Evolutionary conservation across 1,284 basidiomycete genomes (phyloP).

Genomic region (Fistulina hepatica): DNA sequence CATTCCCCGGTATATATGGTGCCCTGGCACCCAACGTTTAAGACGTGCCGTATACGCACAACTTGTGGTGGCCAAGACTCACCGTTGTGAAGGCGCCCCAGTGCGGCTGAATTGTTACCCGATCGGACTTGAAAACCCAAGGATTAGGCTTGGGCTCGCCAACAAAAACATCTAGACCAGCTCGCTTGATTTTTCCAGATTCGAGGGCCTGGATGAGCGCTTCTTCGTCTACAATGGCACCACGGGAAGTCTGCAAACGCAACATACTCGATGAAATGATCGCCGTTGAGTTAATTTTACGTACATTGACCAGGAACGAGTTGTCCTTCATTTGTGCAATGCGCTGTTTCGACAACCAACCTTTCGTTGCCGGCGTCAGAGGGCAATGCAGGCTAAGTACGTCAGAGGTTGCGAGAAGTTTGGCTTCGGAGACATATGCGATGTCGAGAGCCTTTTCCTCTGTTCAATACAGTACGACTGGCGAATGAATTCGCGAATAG

Average conservation of each 20-base stretch:
- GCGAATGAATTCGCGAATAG: no score
- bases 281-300: not conserved
- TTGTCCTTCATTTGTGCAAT: slow-evolving; percentile 14
- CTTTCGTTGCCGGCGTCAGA: slow-evolving; percentile 11
- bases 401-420: slow-evolving; percentile 11
- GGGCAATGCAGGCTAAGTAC: slow-evolving; percentile 14
- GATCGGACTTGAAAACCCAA: not conserved
- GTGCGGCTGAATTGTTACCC: not conserved
- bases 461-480: no score
- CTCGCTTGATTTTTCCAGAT: slow-evolving; percentile 11
- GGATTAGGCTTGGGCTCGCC: not conserved
- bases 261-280: not conserved
- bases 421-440: slow-evolving; percentile 11
- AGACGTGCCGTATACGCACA: no score
- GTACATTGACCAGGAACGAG: slow-evolving; percentile 12
- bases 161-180: not conserved
- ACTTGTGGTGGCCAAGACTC: no score
- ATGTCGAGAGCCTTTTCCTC: slow-evolving; percentile 9
- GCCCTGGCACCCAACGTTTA: no score
- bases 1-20: no score
- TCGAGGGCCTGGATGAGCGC: slow-evolving; percentile 14
- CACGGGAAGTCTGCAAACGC: slow-evolving; percentile 10
- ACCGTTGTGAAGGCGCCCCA: not conserved
- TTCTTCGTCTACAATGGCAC: slow-evolving; percentile 13
- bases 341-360: slow-evolving; percentile 11